phyloP scores from a whole-genome alignment of 2,329 filamentous ascomycete genomes.

The Ceratocystis diversiconidia region DNA sequence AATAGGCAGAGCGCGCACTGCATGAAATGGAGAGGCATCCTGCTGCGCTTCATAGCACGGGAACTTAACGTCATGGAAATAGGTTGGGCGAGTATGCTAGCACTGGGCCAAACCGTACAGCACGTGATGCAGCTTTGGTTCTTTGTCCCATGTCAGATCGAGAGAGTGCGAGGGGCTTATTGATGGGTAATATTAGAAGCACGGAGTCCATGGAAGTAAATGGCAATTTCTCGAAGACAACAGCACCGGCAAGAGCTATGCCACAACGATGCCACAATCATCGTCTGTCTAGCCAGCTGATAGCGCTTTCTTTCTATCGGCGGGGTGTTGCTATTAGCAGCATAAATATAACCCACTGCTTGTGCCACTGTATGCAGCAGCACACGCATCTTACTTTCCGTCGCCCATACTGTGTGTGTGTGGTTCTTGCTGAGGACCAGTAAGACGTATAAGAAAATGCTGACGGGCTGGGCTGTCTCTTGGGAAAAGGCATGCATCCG shows the following conservation, averaged over 20 bases:
- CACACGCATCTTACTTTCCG: no score
- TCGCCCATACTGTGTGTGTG: no score
- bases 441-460: background rate
- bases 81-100: no score
- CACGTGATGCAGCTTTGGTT: background rate
- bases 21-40: no score
- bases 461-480: no score
- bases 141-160: background rate
- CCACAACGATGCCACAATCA: background rate
- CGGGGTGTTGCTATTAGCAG: background rate
- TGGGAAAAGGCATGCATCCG: no score
- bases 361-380: no score
- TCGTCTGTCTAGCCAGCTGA: background rate
- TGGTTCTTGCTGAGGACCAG: background rate
- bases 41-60: no score
- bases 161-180: background rate
- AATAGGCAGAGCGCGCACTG: background rate
- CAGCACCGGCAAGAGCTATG: background rate
- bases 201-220: background rate
- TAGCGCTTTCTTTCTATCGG: background rate
- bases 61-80: no score
- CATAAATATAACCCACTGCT: background rate
- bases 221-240: background rate
- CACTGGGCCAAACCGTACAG: background rate
- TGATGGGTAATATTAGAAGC: background rate